Base-by-base conservation (phyloP, 2,329 filamentous ascomycete genomes). In the Colletotrichum sp. region DNA sequence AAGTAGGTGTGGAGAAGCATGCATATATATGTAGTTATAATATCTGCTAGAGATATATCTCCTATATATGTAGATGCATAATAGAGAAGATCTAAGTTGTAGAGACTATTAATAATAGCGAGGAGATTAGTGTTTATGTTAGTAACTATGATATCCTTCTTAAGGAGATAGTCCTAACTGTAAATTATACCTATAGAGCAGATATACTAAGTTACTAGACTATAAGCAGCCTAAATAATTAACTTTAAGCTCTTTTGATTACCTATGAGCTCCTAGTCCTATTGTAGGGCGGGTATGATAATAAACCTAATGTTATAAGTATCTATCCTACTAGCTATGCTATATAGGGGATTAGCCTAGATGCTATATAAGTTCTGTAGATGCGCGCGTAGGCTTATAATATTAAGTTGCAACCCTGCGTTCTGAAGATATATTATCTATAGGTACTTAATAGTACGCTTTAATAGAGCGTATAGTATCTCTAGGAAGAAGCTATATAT, bases 251-350 rank as follows among this genome's bases (percentile, higher is more conserved):
- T 87, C n/a, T 82, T 76, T 11, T 74, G 63, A 63, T 86, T 84
- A 0, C 85, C 84, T 0, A 84, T 87, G 7, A 90, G 79, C 52
- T 89, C 86, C 85, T 86, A 90, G 32, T 88, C 86, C 32, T 85
- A 82, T 27, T 85, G 84, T 1, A 89, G 79, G 2, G 87, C 85
- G 0, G n/a, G n/a, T n/a, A n/a, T n/a, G n/a, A n/a, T n/a, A n/a
- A n/a, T n/a, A n/a, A n/a, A n/a, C n/a, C n/a, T n/a, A n/a, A n/a
- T n/a, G n/a, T n/a, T n/a, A n/a, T n/a, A n/a, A n/a, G n/a, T n/a
- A n/a, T n/a, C n/a, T n/a, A n/a, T n/a, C n/a, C n/a, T n/a, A n/a
- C n/a, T n/a, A n/a, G n/a, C n/a, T n/a, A n/a, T n/a, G n/a, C n/a
- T n/a, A n/a, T n/a, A n/a, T n/a, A n/a, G n/a, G n/a, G n/a, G n/a